phyloP scores from a whole-genome alignment of 148 eudicot genomes.

The Camellia lanceoleosa region DNA sequence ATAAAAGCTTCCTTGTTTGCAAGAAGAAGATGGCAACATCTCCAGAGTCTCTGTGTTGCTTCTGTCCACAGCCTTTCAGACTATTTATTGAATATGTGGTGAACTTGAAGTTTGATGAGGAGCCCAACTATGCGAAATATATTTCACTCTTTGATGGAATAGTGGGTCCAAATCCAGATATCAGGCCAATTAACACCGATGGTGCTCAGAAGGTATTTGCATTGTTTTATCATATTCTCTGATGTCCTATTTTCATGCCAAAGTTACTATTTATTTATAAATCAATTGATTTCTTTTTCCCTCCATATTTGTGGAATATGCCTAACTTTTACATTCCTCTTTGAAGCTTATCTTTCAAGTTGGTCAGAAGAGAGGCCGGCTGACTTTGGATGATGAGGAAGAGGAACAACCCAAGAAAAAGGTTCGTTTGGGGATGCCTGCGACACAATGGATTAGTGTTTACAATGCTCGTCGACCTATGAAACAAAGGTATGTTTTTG shows the following conservation, averaged over 20 bases:
- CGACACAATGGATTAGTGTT: conserved; percentile 78
- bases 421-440: conserved; percentile 76
- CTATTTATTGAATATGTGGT: conserved; percentile 65
- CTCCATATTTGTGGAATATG: neutral
- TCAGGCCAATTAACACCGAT: conserved; percentile 68
- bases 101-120: conserved; percentile 76
- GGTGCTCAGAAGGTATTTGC: conserved; percentile 76
- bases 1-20: conserved; percentile 81
- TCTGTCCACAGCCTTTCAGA: conserved; percentile 66
- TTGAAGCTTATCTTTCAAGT: conserved; percentile 63
- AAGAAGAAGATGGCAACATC: conserved; percentile 89
- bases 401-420: conserved; percentile 75
- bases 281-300: neutral
- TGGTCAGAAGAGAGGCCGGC: conserved; percentile 70
- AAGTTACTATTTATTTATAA: conserved; percentile 5
- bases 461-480: conserved; percentile 78
- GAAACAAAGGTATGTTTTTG: conserved; percentile 62
- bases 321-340: conserved; percentile 10
- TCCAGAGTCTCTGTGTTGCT: conserved; percentile 58
- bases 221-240: neutral
- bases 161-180: conserved; percentile 70
- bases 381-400: conserved; percentile 56
- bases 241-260: neutral
- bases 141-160: conserved; percentile 73
- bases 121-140: conserved; percentile 75